These are phyloP conservation scores for Melanomma pulvis-pyrius DNA, from an alignment of 495 filamentous ascomycete species.

Conservation along the genomic window DNA sequence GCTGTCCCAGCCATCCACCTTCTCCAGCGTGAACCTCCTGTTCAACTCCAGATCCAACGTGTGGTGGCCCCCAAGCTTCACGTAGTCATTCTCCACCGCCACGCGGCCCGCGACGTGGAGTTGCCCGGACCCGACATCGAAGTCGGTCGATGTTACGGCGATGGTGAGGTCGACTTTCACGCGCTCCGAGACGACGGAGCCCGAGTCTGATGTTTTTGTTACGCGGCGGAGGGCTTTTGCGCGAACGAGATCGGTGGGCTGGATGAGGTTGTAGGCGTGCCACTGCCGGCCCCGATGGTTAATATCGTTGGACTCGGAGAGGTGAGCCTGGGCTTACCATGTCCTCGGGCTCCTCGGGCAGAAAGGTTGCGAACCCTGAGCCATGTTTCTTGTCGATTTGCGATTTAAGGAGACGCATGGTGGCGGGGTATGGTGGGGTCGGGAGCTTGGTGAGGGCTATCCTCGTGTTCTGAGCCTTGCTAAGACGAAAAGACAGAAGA, in stretches of 20 bases:
- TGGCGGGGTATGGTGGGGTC: constrained; percentile 21
- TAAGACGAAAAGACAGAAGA: too few relatives aligned
- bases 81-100: constrained; percentile 78
- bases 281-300: constrained; percentile 58
- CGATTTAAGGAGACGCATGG: constrained; percentile 72
- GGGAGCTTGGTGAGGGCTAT: background rate
- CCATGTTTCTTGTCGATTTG: constrained; percentile 70
- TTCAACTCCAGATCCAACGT: constrained; percentile 89
- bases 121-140: constrained; percentile 80
- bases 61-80: constrained; percentile 82
- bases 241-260: constrained; percentile 73
- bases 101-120: constrained; percentile 86
- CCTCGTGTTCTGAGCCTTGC: too few relatives aligned
- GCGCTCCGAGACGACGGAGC: constrained; percentile 71
- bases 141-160: constrained; percentile 80
- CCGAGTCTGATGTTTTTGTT: constrained; percentile 65
- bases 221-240: constrained; percentile 82
- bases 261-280: constrained; percentile 96
- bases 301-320: background rate
- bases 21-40: constrained; percentile 82
- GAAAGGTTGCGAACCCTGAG: constrained; percentile 76
- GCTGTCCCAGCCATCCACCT: constrained; percentile 79
- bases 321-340: constrained; percentile 62
- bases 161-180: constrained; percentile 80
- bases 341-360: constrained; percentile 92